Percentiles rank a stretch among this genome's conserved stretches.
phyloP scores from a whole-genome alignment of 331 rosid species.

The Malus hybrid region DNA sequence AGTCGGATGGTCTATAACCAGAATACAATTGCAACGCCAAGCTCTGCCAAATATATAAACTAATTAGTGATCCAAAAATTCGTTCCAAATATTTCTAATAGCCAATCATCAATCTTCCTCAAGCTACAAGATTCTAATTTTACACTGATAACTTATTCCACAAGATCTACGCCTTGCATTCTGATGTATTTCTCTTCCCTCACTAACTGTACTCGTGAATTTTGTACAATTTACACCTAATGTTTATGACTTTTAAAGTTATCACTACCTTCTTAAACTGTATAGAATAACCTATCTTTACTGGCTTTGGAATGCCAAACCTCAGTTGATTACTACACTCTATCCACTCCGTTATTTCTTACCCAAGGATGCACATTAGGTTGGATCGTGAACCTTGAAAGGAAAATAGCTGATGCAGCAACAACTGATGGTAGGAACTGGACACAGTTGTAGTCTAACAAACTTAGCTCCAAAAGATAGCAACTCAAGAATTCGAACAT shows the following conservation, averaged over 20 bases:
- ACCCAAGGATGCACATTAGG: conserved; percentile 36
- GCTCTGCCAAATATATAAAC: conserved; percentile 6
- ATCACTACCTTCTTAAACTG: no score
- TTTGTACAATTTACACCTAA: neutral
- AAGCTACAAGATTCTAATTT: neutral
- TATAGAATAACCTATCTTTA: no score
- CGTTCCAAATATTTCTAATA: neutral
- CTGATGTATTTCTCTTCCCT: neutral
- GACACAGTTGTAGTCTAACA: conserved; percentile 20
- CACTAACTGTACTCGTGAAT: neutral
- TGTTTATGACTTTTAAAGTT: no score
- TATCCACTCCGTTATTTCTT: conserved; percentile 1
- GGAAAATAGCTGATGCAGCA: conserved; percentile 36
- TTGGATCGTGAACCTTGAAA: conserved; percentile 21
- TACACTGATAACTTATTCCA: neutral
- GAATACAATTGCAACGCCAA: conserved; percentile 16
- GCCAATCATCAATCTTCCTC: neutral
- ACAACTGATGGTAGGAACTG: conserved; percentile 27
- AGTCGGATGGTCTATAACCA: conserved; percentile 20
- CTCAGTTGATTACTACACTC: neutral
- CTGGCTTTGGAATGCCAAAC: neutral
- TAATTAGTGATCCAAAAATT: no score
- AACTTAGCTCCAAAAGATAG: conserved; percentile 33
- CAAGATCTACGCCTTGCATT: neutral
- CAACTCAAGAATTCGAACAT: conserved; percentile 21